These are phyloP conservation scores for Crepidotus variabilis DNA, from an alignment of 768 basidiomycete genomes.

Conservation along the genomic window DNA sequence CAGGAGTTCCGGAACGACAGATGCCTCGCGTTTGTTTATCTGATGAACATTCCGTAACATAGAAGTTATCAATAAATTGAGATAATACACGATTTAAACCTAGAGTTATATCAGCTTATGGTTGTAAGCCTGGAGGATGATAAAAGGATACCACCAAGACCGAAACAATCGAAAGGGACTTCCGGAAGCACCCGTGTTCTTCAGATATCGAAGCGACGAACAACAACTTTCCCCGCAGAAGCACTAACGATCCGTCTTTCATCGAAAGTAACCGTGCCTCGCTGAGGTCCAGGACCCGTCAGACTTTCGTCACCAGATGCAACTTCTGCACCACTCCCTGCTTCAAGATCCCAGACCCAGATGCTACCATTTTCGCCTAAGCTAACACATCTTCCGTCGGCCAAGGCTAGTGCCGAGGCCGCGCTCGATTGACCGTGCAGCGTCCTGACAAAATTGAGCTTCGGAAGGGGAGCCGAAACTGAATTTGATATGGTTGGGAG, in stretches of 20 bases:
- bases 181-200: background rate
- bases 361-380: constrained; percentile 67
- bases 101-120: constrained; percentile 11
- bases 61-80: constrained; percentile 19
- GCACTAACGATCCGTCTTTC: constrained; percentile 67
- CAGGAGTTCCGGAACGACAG: constrained; percentile 4
- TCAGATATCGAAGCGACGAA: constrained; percentile 58
- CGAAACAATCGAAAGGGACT: background rate
- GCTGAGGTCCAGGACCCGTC: constrained; percentile 16
- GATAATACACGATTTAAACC: constrained; percentile 10
- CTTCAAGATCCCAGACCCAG: constrained; percentile 87
- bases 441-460: constrained; percentile 67
- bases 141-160: constrained; percentile 11
- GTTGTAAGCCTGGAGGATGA: background rate
- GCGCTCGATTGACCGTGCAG: constrained; percentile 69
- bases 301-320: constrained; percentile 23
- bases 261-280: constrained; percentile 63
- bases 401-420: constrained; percentile 62
- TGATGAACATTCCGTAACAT: constrained; percentile 17
- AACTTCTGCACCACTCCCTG: constrained; percentile 43
- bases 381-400: constrained; percentile 82
- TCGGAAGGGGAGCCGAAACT: constrained; percentile 50
- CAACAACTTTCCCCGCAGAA: constrained; percentile 36
- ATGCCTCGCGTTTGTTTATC: constrained; percentile 20
- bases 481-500: constrained; percentile 47